Conservation (phyloP, 1,284 basidiomycete genomes). For the Cutaneotrichosporon daszewskae region DNA sequence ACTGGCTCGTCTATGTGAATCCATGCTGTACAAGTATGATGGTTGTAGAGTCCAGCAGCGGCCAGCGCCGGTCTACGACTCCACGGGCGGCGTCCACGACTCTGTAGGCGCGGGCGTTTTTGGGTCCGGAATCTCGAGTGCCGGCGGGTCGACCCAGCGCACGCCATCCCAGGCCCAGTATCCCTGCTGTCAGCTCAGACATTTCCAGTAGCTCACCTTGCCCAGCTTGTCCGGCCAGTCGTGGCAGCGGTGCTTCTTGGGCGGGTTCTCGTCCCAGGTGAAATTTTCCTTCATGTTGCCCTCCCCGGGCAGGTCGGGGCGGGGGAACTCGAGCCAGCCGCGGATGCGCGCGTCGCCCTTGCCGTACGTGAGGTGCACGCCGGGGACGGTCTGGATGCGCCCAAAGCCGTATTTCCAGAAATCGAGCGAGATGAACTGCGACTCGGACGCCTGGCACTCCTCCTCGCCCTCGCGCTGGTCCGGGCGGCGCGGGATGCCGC, state of each 20-base stretch:
- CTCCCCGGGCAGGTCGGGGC: no score
- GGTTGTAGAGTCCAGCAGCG: no score
- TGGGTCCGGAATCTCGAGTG: slow-evolving; percentile 3
- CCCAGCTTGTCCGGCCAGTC: slow-evolving; percentile 41
- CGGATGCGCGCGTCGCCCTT: slow-evolving; percentile 38
- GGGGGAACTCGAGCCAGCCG: slow-evolving; percentile 37
- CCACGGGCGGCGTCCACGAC: background rate
- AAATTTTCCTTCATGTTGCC: slow-evolving; percentile 20
- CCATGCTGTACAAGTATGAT: no score
- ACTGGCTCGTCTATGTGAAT: no score
- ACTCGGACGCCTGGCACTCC: slow-evolving; percentile 45
- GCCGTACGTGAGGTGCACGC: slow-evolving; percentile 42
- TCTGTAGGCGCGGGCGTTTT: background rate
- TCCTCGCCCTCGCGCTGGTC: slow-evolving; percentile 11
- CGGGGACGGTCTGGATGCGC: slow-evolving; percentile 40
- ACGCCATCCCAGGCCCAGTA: slow-evolving; percentile 30
- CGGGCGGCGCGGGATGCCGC: slow-evolving; percentile 25
- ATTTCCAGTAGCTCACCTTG: slow-evolving; percentile 17
- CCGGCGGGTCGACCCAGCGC: slow-evolving; percentile 28
- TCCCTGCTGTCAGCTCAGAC: background rate
- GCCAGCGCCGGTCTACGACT: no score
- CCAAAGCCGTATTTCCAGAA: slow-evolving; percentile 47
- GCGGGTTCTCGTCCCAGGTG: slow-evolving; percentile 31
- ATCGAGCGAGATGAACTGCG: slow-evolving; percentile 44
- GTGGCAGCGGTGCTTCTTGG: slow-evolving; percentile 27